phyloP scores from a whole-genome alignment of 2,329 filamentous ascomycete species.

The Fusarium verrucosum region DNA sequence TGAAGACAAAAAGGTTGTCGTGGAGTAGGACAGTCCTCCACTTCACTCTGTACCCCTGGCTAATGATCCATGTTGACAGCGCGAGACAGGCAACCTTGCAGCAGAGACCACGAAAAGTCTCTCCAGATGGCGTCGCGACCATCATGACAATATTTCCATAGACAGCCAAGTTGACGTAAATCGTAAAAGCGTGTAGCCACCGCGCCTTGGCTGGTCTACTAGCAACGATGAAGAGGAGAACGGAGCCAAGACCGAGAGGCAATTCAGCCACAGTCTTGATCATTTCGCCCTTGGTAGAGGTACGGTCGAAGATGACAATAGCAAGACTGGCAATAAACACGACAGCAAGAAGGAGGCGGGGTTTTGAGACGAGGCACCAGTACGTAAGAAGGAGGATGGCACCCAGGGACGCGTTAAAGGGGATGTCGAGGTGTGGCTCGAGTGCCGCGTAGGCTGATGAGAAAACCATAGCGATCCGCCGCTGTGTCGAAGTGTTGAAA shows the following conservation, averaged over 20 bases:
- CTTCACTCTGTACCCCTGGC: background rate
- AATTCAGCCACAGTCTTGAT: background rate
- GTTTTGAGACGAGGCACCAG: background rate
- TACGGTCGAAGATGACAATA: background rate
- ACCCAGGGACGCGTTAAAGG: background rate
- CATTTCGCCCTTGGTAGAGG: background rate
- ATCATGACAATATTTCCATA: constrained; percentile 7
- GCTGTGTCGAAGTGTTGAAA: no score
- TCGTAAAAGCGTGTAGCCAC: background rate
- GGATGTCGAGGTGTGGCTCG: background rate
- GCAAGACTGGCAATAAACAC: background rate
- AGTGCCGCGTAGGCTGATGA: background rate
- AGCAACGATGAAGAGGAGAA: background rate
- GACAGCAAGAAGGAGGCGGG: background rate
- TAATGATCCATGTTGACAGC: background rate
- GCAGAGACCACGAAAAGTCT: background rate
- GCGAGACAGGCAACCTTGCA: background rate
- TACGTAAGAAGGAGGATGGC: background rate
- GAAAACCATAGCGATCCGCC: background rate
- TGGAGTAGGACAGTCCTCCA: background rate
- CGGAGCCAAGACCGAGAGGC: background rate
- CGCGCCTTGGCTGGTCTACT: background rate
- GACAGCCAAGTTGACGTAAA: background rate
- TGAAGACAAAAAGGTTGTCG: background rate
- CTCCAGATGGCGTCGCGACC: background rate